phyloP scores from a whole-genome alignment of 768 basidiomycete genomes.

The Mrakia frigida region DNA sequence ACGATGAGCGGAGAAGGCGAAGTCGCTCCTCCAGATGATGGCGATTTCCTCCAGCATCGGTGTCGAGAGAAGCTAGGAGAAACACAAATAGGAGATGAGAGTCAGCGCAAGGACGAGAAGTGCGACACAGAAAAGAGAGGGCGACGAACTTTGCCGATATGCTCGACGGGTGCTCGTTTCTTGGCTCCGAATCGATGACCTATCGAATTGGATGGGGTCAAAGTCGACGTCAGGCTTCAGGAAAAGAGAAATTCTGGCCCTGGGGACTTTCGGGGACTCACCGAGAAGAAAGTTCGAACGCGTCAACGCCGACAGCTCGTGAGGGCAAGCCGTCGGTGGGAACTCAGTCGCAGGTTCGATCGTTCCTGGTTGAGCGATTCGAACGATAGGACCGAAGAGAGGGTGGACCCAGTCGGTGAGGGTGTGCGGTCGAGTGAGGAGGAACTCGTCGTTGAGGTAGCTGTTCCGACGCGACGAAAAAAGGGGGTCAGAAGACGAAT shows the following conservation, averaged over 20 bases:
- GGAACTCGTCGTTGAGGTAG: constrained; percentile 30
- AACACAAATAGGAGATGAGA: neutral
- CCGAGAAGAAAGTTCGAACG: constrained; percentile 26
- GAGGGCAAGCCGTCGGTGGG: constrained; percentile 21
- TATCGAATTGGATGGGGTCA: neutral
- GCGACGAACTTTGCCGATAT: constrained; percentile 25
- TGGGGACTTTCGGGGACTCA: neutral
- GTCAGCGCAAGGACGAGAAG: neutral
- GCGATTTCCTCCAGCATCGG: constrained; percentile 23
- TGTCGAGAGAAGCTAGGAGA: neutral
- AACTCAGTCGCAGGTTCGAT: constrained; percentile 12
- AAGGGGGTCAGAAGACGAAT: too few species aligned
- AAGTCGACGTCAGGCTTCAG: neutral
- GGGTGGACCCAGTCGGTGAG: constrained; percentile 28
- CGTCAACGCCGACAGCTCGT: constrained; percentile 21
- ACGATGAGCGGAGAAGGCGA: neutral
- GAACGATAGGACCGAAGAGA: constrained; percentile 22
- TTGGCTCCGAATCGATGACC: constrained; percentile 21
- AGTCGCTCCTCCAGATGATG: constrained; percentile 25
- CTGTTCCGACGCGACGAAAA: neutral
- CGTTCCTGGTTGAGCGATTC: constrained; percentile 14
- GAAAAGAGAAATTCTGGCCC: neutral
- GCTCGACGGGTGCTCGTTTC: constrained; percentile 8
- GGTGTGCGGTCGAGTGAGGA: constrained; percentile 16
- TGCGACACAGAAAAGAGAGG: neutral